phyloP scores from a whole-genome alignment of 2,329 filamentous ascomycete species.

The Phialophora macrospora region DNA sequence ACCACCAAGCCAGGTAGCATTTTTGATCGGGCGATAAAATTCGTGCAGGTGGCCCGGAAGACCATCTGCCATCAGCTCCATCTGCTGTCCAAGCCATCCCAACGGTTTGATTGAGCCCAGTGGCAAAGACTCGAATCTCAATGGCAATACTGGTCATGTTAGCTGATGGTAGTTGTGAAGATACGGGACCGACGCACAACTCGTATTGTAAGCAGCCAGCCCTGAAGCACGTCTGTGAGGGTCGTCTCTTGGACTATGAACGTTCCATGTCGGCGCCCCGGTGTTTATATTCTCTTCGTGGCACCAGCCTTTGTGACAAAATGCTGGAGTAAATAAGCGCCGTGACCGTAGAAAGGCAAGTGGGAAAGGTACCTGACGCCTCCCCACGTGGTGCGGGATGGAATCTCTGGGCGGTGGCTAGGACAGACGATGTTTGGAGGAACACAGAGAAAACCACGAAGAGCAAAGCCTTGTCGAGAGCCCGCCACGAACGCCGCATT shows the following conservation, averaged over 20 bases:
- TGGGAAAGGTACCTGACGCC: constrained; percentile 2
- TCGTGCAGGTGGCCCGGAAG: constrained; percentile 60
- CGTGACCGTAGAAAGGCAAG: background rate
- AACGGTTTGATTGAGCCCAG: constrained; percentile 57
- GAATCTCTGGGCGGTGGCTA: constrained; percentile 6
- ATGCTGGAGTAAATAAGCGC: constrained; percentile 2
- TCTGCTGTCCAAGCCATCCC: constrained; percentile 60
- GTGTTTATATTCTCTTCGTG: constrained; percentile 5
- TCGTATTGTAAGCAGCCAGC: constrained; percentile 26
- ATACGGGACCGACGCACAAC: constrained; percentile 18
- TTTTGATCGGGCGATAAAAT: constrained; percentile 61
- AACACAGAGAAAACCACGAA: constrained; percentile 6
- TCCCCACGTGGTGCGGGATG: constrained; percentile 1
- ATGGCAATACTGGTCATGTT: constrained; percentile 42
- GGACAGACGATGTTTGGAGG: background rate
- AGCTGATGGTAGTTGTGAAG: background rate
- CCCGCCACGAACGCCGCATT: constrained; percentile 17
- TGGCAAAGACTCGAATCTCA: constrained; percentile 50
- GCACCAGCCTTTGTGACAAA: constrained; percentile 18
- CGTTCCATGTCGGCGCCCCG: constrained; percentile 16
- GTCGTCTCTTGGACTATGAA: constrained; percentile 25
- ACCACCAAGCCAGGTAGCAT: constrained; percentile 60
- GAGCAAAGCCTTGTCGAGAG: background rate
- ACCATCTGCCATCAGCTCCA: constrained; percentile 56
- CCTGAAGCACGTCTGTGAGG: constrained; percentile 19